phyloP scores from a whole-genome alignment of 257 asterid genomes.

The Buddleja alternifolia region DNA sequence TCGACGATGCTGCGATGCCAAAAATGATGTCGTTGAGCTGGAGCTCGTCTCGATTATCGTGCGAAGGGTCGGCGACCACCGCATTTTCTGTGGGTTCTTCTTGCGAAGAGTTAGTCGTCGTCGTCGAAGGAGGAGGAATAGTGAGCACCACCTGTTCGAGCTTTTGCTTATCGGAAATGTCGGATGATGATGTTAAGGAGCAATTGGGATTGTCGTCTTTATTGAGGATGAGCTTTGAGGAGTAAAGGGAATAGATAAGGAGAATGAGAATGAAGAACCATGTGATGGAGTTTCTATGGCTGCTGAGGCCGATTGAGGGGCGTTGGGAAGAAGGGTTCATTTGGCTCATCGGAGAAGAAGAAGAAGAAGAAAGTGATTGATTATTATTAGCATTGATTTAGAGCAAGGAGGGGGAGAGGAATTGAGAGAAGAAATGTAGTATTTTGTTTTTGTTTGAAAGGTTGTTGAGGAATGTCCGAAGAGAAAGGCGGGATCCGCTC shows the following conservation, averaged over 20 bases:
- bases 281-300: constrained; percentile 44
- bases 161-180: constrained; percentile 11
- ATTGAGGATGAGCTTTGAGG: constrained; percentile 50
- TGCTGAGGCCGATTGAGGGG: constrained; percentile 37
- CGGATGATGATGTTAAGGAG: constrained; percentile 19
- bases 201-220: constrained; percentile 29
- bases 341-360: neutral
- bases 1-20: neutral
- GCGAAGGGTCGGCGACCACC: neutral
- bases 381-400: constrained; percentile 18
- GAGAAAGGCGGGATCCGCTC: constrained; percentile 8
- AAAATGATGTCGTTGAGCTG: constrained; percentile 26
- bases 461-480: constrained; percentile 31
- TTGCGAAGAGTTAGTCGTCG: neutral
- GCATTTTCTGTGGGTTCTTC: neutral
- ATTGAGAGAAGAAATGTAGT: neutral
- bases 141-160: neutral
- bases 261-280: constrained; percentile 47
- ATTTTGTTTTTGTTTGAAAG: neutral
- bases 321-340: constrained; percentile 45
- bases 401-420: no score
- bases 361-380: constrained; percentile 11
- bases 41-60: constrained; percentile 16
- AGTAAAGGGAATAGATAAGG: constrained; percentile 49
- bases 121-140: neutral